A percentile compares a stretch with the other conserved stretches of the same genome.
phyloP scores from a whole-genome alignment of 257 asterid species.

The Datura wrightii region DNA sequence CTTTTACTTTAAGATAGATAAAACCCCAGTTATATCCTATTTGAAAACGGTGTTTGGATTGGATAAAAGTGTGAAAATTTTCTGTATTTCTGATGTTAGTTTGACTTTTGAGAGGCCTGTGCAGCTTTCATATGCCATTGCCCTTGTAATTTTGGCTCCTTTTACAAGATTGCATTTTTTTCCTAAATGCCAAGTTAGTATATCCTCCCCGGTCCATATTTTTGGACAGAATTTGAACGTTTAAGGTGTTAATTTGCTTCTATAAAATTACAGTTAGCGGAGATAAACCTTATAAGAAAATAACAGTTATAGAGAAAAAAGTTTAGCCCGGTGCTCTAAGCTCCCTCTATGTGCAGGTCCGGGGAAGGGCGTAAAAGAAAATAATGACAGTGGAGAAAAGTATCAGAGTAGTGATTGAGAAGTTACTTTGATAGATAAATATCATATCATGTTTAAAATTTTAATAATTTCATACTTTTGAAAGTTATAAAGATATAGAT shows the following conservation, averaged over 20 bases:
- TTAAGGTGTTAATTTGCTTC: constrained; percentile 2
- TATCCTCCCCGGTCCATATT: not conserved
- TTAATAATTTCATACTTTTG: not conserved
- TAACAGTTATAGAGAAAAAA: not conserved
- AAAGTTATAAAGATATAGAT: not conserved
- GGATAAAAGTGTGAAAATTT: not conserved
- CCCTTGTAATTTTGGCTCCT: not conserved
- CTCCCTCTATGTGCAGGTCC: too few species aligned
- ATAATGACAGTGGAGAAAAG: not conserved
- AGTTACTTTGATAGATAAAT: constrained; percentile 18
- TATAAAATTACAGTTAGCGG: not conserved
- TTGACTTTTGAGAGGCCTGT: not conserved
- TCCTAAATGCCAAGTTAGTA: not conserved
- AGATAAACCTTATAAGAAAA: not conserved
- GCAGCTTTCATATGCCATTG: not conserved
- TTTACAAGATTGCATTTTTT: not conserved
- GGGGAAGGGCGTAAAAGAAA: too few species aligned
- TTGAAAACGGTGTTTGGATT: not conserved
- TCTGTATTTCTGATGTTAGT: not conserved
- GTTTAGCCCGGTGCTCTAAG: too few species aligned
- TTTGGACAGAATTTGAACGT: not conserved
- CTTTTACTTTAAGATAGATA: not conserved
- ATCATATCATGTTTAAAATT: not conserved
- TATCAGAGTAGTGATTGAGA: not conserved
- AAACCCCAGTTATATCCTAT: not conserved